Evolutionary conservation across 1,284 basidiomycete species (phyloP).

Genomic region (Cutaneotrichosporon arboriforme): DNA sequence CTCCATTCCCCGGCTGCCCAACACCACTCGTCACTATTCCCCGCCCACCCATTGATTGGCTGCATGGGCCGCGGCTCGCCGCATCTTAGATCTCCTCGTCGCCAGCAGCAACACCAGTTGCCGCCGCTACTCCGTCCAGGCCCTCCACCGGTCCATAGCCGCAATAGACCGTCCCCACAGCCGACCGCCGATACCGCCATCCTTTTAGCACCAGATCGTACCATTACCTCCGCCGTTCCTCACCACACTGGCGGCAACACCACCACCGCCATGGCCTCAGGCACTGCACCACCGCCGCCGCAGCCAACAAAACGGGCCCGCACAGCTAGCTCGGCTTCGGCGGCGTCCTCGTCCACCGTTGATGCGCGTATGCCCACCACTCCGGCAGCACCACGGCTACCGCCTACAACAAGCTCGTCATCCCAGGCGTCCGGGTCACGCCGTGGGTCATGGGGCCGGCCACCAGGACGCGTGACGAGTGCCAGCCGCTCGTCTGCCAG

Average conservation of each 20-base stretch:
- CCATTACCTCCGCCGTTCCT: neutral
- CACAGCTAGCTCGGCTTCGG: neutral
- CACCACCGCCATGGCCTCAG: neutral
- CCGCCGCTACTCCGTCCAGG: too few species aligned
- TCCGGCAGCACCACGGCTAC: neutral
- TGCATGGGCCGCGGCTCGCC: conserved; percentile 1
- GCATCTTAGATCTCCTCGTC: too few species aligned
- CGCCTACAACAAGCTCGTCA: neutral
- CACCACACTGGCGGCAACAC: neutral
- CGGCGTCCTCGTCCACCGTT: neutral
- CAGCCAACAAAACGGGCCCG: neutral
- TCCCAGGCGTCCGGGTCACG: neutral
- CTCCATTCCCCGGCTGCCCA: too few species aligned
- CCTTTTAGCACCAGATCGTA: too few species aligned
- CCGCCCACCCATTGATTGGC: too few species aligned
- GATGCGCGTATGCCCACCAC: conserved; percentile 1
- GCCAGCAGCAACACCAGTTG: too few species aligned
- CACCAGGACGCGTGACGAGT: neutral
- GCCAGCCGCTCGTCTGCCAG: neutral
- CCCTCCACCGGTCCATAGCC: too few species aligned
- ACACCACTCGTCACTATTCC: too few species aligned
- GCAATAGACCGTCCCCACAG: too few species aligned
- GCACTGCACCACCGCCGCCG: neutral
- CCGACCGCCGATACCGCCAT: too few species aligned
- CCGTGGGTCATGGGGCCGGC: neutral